Evolutionary conservation across 2,329 filamentous ascomycete species (phyloP), one percentile per base, ranked within the genome.

Genomic region (Anthostomella pinea): DNA sequence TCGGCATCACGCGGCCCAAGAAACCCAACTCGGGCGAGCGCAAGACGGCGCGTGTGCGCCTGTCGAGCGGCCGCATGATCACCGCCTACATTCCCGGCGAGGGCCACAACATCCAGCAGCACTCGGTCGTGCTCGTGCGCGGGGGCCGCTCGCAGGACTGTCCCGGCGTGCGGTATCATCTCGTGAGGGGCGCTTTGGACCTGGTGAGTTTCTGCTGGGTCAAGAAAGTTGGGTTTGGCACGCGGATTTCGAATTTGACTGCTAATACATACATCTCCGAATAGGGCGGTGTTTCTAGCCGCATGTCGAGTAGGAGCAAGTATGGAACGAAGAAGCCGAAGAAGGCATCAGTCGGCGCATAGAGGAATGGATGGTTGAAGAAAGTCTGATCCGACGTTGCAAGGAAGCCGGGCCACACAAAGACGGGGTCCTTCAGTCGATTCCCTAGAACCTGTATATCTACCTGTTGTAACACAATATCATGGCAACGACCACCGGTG

Each of bases 291-390:
- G 93, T 98, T 49, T 83, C 81, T 15, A 93, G 81, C 63, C 77
- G 93, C 52, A 77, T 85, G 57, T 87, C 83, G 15, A 88, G 86
- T 64, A 77, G 93, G 57, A 96, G 89, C 58, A 98, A 98, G 69
- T 98, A 95, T 61, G 93, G 93, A 43, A 95, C 93, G 32, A 98
- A 98, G 82, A 97, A 96, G 73, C 91, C 93, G 0, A 97, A 97
- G 83, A 81, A 81, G 63, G 81, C 83, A 15, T 73, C 74, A 0
- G 70, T 79, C 23, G 70, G 73, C 45, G 59, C 51, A 37, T 53
- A 48, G 21, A 33, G 18, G 6, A 25, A 15, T 16, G 14, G 15
- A n/a, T n/a, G n/a, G n/a, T n/a, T n/a, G n/a, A n/a, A n/a, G n/a
- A n/a, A n/a, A n/a, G n/a, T n/a, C n/a, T n/a, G n/a, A n/a, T n/a